phyloP scores from a whole-genome alignment of 2,329 filamentous ascomycete species.

The Pestalotiopsis sp. region DNA sequence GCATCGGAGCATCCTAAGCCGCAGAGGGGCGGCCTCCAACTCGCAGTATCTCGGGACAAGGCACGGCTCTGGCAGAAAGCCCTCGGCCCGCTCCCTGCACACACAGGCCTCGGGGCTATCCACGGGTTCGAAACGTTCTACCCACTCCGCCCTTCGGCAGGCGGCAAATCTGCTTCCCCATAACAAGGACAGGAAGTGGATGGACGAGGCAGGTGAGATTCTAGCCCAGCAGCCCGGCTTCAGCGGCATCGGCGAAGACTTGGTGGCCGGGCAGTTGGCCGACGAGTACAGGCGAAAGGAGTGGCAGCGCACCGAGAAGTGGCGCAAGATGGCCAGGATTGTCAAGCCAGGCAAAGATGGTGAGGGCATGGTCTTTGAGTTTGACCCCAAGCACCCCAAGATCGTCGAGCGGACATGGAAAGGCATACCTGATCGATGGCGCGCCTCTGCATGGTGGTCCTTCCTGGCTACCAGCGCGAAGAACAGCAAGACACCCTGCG shows the following conservation, averaged over 20 bases:
- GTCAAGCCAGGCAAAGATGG: conserved; percentile 52
- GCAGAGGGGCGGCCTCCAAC: conserved; percentile 39
- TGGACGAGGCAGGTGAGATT: conserved; percentile 71
- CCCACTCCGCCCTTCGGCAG: conserved; percentile 57
- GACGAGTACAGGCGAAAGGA: conserved; percentile 66
- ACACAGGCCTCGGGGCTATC: conserved; percentile 59
- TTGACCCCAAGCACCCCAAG: conserved; percentile 82
- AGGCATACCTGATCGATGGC: conserved; percentile 95
- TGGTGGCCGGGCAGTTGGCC: conserved; percentile 51
- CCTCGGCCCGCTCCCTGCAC: conserved; percentile 61
- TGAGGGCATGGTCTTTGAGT: conserved; percentile 70
- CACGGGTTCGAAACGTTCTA: conserved; percentile 52
- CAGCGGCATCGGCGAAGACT: conserved; percentile 58
- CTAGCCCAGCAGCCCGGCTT: conserved; percentile 61
- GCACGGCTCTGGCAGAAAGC: conserved; percentile 54
- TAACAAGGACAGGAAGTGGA: conserved; percentile 61
- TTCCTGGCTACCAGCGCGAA: conserved; percentile 82
- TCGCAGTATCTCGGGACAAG: conserved; percentile 38
- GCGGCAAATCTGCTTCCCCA: conserved; percentile 63
- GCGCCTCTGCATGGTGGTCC: conserved; percentile 90
- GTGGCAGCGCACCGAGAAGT: conserved; percentile 65
- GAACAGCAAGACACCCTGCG: conserved; percentile 58
- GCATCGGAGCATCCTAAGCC: conserved; percentile 48
- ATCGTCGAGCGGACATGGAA: conserved; percentile 95
- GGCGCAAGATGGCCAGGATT: conserved; percentile 67